Evolutionary conservation across 371 early-diverging fungal genomes (phyloP), one percentile per base, ranked within the genome.

Genomic region (Mucor piriformis): DNA sequence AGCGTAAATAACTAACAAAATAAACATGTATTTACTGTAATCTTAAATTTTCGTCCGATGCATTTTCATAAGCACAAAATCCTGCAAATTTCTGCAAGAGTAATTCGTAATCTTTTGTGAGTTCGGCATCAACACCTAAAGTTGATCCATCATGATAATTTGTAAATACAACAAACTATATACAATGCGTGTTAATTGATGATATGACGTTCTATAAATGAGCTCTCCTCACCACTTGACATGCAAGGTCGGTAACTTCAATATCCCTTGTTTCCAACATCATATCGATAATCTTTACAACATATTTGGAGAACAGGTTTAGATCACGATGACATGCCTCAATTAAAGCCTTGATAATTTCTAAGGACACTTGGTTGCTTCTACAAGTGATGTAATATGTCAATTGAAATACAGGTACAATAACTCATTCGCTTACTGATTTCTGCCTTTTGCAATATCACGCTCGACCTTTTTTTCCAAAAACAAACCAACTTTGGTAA

Each of bases 401-500:
- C 29, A 29, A 29, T 29, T 1, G 4, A 29, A 29, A 29, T 29
- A 37, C 15, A 54, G 23, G 20, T 47, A 3, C 20, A 40, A n/a
- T n/a, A n/a, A n/a, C n/a, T n/a, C n/a, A n/a, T n/a, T 23, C 7
- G 20, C 18, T 56, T 59, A 88, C 81, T 82, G 70, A 54, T 82
- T 80, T 63, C 83, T 71, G 34, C 71, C 79, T 67, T 87, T 88
- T 51, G 82, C 75, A n/a, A 83, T 69, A 66, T 92, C 92, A 43
- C 83, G 71, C 44, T 82, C 75, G 3, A 90, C 83, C 57, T 91
- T 83, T 63, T 87, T 87, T 61, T 93, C 93, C 52, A 97, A 70
- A 69, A 88, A 94, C 15, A 71, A 76, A 55, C 95, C 95, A 40
- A 96, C 95, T 64, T 97, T 97, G 55, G 92, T 84, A 23, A 96